phyloP scores from a whole-genome alignment of 1,139 yeast species.

The Saccharomycopsis hybrid region DNA sequence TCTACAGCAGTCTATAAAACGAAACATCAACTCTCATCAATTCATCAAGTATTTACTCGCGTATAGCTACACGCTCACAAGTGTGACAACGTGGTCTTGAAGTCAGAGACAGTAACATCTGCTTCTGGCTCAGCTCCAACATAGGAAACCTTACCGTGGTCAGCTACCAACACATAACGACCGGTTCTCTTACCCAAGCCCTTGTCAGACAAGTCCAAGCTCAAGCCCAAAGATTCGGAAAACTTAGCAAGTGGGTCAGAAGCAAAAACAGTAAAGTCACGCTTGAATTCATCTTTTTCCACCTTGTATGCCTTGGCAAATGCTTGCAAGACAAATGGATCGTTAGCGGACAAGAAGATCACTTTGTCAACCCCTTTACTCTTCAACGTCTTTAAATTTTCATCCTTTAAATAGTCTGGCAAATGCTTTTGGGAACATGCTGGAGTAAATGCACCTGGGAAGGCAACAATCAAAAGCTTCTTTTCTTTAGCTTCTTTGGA shows the following conservation, averaged over 20 bases:
- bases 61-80: constrained; percentile 2
- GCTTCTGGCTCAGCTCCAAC: constrained; percentile 46
- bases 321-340: constrained; percentile 77
- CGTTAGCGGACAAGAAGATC: constrained; percentile 74
- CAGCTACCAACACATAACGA: constrained; percentile 67
- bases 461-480: constrained; percentile 62
- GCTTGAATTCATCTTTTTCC: constrained; percentile 29
- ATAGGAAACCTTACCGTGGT: constrained; percentile 49
- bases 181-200: constrained; percentile 72
- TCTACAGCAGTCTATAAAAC: too few relatives aligned
- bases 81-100: constrained; percentile 43
- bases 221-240: constrained; percentile 55
- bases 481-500: constrained; percentile 25
- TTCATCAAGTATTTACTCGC: neutral
- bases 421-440: constrained; percentile 76
- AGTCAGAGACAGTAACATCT: constrained; percentile 59
- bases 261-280: constrained; percentile 54
- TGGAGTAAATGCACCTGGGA: constrained; percentile 89
- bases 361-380: constrained; percentile 59
- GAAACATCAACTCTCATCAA: neutral
- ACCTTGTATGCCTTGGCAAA: constrained; percentile 52
- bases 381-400: constrained; percentile 43
- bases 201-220: constrained; percentile 62
- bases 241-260: constrained; percentile 72
- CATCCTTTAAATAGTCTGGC: constrained; percentile 61